Percentiles rank a stretch among this genome's conserved stretches.
Conservation (phyloP, 257 asterid genomes). For the Sherardia arvensis region DNA sequence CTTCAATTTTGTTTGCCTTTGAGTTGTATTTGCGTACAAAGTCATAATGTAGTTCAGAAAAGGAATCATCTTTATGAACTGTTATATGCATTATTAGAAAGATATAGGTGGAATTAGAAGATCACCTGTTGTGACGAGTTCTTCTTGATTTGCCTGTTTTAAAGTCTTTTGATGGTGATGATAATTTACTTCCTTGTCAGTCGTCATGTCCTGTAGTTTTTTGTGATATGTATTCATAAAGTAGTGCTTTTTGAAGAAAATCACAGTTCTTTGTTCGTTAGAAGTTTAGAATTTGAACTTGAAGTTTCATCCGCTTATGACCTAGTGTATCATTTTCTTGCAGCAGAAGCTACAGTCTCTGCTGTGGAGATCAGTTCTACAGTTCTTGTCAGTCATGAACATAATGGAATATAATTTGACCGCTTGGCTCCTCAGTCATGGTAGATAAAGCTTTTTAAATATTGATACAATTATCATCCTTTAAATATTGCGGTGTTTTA, state of each 20-base stretch:
- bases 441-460: too few species aligned
- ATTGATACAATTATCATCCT: too few species aligned
- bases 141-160: background rate
- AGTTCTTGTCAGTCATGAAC: too few species aligned
- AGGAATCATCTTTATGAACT: slow-evolving; percentile 4
- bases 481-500: too few species aligned
- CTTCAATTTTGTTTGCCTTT: background rate
- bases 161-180: background rate
- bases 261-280: background rate
- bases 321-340: slow-evolving; percentile 4
- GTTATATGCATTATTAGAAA: background rate
- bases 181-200: too few species aligned
- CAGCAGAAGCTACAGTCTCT: slow-evolving; percentile 38
- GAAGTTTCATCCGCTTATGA: background rate
- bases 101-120: too few species aligned
- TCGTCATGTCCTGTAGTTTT: background rate
- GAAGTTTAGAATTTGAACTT: background rate
- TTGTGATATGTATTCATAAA: background rate
- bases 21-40: background rate
- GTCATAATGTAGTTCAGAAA: slow-evolving; percentile 14
- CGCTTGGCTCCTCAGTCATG: too few species aligned
- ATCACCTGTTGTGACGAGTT: background rate
- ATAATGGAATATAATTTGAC: too few species aligned
- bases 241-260: background rate
- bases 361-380: too few species aligned